A percentile compares a stretch with the other conserved stretches of the same genome.
Conservation (phyloP, 306 rosid species). For the Cucumis melo region DNA sequence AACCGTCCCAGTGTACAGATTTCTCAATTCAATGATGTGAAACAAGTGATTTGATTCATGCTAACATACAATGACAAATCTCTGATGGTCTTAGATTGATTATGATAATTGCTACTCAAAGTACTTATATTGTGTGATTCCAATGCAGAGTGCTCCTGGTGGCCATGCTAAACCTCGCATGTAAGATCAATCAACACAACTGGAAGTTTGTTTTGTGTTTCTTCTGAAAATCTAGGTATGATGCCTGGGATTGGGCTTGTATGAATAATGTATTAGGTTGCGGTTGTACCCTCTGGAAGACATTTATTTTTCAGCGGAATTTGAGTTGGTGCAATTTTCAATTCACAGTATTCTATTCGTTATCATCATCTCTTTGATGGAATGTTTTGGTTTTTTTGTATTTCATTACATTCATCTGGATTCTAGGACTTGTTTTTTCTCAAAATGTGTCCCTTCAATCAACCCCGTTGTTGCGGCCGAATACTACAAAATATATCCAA, state of each 20-base stretch:
- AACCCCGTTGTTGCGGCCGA: background rate
- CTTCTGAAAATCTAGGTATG: background rate
- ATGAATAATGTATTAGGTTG: background rate
- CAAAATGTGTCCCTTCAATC: background rate
- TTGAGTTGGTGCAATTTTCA: background rate
- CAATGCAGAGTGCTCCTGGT: background rate
- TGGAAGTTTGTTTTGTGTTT: background rate
- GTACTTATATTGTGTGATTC: background rate
- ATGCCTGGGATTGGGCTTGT: background rate
- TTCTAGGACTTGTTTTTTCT: background rate
- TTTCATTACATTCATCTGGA: background rate
- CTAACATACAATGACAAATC: background rate
- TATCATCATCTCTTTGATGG: background rate
- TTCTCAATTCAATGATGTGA: background rate
- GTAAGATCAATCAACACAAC: background rate
- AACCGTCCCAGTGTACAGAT: background rate
- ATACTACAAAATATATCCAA: background rate
- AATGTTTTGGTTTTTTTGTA: background rate
- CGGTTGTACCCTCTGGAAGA: background rate
- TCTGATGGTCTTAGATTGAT: background rate
- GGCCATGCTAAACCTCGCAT: slow-evolving; percentile 2
- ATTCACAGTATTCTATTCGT: background rate
- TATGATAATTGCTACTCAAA: background rate
- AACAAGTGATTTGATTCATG: background rate
- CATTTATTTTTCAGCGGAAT: background rate